Evolutionary conservation across 2,329 filamentous ascomycete species (phyloP).

Genomic region (Furcasterigmium furcatum): DNA sequence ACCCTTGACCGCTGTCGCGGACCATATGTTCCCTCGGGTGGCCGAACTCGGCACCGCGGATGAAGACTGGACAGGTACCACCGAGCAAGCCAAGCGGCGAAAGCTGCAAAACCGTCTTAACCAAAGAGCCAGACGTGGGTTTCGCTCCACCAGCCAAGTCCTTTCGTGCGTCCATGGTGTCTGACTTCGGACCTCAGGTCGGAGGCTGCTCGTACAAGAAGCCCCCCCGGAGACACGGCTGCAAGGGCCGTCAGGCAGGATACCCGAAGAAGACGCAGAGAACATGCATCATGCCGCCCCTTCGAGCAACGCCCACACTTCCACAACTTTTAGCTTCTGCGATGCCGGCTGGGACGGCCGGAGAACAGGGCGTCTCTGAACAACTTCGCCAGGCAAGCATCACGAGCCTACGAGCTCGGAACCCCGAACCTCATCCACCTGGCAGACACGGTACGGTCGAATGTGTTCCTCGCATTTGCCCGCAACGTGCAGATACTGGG

Average conservation of each 20-base stretch:
- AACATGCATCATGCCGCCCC: not conserved
- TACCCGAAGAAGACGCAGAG: not conserved
- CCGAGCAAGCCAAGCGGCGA: not conserved
- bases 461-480: constrained; percentile 12
- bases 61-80: constrained; percentile 2
- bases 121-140: constrained; percentile 4
- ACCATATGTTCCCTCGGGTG: not conserved
- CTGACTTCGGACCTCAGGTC: not conserved
- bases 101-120: constrained; percentile 7
- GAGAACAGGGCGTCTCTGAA: not conserved
- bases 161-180: not conserved
- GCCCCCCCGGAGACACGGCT: not conserved
- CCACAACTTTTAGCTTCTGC: not conserved
- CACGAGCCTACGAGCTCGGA: constrained; percentile 2
- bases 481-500: constrained; percentile 9
- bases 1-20: not conserved
- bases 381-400: constrained; percentile 6
- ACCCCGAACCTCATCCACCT: constrained; percentile 6
- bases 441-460: constrained; percentile 8
- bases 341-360: constrained; percentile 1
- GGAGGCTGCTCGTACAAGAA: not conserved
- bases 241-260: not conserved
- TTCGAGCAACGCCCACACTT: not conserved
- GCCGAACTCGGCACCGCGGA: not conserved
- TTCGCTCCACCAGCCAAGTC: not conserved